Evolutionary conservation across 257 asterid species (phyloP).

Genomic region (Lavandula angustifolia): DNA sequence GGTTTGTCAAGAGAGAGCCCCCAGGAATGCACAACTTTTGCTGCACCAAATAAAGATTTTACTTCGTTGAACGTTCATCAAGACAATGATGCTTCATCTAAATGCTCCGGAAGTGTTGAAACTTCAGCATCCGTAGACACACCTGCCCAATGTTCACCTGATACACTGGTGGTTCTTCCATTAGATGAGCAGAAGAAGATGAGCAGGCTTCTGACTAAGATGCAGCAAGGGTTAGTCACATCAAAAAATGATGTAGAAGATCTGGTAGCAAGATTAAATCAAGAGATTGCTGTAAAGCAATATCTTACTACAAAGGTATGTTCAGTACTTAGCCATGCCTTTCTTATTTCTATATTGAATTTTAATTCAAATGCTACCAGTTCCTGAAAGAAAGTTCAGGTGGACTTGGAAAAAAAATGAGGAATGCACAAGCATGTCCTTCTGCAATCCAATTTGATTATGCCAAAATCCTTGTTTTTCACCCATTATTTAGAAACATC

Average conservation of each 20-base stretch:
- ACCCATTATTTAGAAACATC: conserved; percentile 4
- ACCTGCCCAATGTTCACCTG: conserved; percentile 32
- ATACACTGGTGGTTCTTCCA: conserved; percentile 42
- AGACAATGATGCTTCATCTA: conserved; percentile 31
- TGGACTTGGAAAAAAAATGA: background rate
- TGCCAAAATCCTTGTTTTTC: background rate
- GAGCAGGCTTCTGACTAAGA: conserved; percentile 41
- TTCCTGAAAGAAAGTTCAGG: background rate
- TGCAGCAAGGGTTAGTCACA: conserved; percentile 47
- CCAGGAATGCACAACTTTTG: conserved; percentile 27
- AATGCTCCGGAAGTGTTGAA: conserved; percentile 39
- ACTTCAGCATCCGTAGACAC: conserved; percentile 27
- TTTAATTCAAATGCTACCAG: too few species aligned
- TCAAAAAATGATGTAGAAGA: conserved; percentile 57
- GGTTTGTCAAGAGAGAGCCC: conserved; percentile 31
- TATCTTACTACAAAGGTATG: conserved; percentile 59
- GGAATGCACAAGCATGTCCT: background rate
- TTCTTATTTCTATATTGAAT: background rate
- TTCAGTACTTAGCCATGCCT: conserved; percentile 7
- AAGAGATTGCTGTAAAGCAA: conserved; percentile 58
- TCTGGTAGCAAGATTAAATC: conserved; percentile 54
- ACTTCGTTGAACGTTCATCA: conserved; percentile 25
- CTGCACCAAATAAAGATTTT: conserved; percentile 23
- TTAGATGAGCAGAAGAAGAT: conserved; percentile 47
- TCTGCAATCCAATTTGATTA: conserved; percentile 12